Conservation (phyloP, 768 basidiomycete species). For the Russula brevipes region DNA sequence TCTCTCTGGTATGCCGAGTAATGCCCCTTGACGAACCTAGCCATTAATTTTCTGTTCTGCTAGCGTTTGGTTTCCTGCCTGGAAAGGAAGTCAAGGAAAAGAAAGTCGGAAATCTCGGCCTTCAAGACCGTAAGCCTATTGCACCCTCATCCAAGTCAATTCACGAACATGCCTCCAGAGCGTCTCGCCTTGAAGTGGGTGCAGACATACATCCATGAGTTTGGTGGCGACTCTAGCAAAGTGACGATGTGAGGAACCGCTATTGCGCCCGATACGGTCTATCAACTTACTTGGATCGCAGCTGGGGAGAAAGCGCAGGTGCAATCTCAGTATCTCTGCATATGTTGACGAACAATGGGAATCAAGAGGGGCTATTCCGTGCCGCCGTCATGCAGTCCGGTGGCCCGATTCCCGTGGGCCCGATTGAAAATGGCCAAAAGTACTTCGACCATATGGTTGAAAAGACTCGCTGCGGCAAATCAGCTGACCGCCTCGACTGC, state of each 20-base stretch:
- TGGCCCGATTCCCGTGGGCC: conserved; percentile 33
- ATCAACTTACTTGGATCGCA: conserved; percentile 21
- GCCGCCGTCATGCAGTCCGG: conserved; percentile 45
- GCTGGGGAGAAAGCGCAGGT: conserved; percentile 52
- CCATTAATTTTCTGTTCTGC: neutral
- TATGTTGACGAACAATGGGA: conserved; percentile 39
- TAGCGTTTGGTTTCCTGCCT: conserved; percentile 48
- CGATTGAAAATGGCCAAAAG: conserved; percentile 30
- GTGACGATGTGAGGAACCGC: conserved; percentile 46
- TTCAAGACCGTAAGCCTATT: conserved; percentile 51
- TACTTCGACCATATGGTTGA: conserved; percentile 41
- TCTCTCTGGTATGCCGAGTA: conserved; percentile 14
- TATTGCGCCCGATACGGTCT: neutral
- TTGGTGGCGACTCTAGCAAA: conserved; percentile 60
- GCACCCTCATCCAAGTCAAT: neutral
- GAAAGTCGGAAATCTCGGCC: conserved; percentile 59
- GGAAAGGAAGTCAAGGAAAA: conserved; percentile 50
- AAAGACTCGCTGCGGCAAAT: conserved; percentile 34
- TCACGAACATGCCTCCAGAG: conserved; percentile 33
- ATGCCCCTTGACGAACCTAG: too few relatives aligned
- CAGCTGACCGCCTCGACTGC: conserved; percentile 39
- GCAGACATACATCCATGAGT: conserved; percentile 55
- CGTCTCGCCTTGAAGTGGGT: conserved; percentile 59
- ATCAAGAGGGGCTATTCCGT: conserved; percentile 37
- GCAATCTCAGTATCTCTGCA: conserved; percentile 45